Evolutionary conservation across 129 eudicot genomes (phyloP).

Genomic region (Oenanthe sinensis): DNA sequence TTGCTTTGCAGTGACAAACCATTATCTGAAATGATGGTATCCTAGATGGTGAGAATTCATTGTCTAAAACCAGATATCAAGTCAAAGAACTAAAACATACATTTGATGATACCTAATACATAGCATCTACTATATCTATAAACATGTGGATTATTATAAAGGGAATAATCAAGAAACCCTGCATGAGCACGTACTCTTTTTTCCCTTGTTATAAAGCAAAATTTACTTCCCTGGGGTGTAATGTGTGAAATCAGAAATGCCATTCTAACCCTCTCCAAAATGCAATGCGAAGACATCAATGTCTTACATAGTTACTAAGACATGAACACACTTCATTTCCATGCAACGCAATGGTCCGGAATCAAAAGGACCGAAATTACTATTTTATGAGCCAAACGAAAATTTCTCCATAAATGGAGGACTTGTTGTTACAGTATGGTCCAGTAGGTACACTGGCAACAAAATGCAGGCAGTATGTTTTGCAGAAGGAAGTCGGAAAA

Average conservation of each 20-base stretch:
- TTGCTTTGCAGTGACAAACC: slow-evolving; percentile 91
- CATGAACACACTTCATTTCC: background rate
- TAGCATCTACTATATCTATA: background rate
- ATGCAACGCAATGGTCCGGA: background rate
- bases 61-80: background rate
- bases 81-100: background rate
- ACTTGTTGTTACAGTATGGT: background rate
- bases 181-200: background rate
- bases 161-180: background rate
- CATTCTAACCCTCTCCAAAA: background rate
- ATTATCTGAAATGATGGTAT: slow-evolving; percentile 46
- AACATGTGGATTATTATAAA: background rate
- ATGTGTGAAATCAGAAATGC: background rate
- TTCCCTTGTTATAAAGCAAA: background rate
- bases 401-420: background rate
- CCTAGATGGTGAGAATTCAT: background rate
- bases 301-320: background rate
- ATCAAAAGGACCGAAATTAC: background rate
- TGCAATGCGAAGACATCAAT: background rate
- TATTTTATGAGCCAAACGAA: background rate
- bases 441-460: background rate
- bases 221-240: background rate
- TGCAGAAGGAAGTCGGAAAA: background rate
- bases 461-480: background rate
- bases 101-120: background rate